Percentiles rank a stretch among this genome's conserved stretches.
Conservation (phyloP, 2,329 filamentous ascomycete genomes). For the Fusarium sacchari region DNA sequence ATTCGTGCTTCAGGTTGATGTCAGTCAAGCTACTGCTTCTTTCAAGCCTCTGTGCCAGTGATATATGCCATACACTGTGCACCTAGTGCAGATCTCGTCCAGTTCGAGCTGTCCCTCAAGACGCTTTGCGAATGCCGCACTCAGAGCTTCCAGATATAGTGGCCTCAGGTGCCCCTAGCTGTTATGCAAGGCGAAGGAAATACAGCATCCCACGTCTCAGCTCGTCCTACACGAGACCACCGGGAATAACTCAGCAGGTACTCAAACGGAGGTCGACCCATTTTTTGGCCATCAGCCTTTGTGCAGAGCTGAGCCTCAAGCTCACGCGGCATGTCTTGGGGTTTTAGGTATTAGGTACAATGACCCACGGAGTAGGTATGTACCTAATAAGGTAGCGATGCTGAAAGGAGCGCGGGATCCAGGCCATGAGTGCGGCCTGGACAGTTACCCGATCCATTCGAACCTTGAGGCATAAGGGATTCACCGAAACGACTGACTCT, state of each 20-base stretch:
- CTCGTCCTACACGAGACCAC: neutral
- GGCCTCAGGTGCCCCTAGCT: conserved; percentile 16
- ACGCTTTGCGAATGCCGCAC: neutral
- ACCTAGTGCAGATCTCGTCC: neutral
- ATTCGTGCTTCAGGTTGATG: conserved; percentile 25
- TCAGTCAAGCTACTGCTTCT: conserved; percentile 7
- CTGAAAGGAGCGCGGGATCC: neutral
- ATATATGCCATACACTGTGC: neutral
- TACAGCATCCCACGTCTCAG: conserved; percentile 12
- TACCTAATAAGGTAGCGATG: neutral
- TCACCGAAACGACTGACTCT: neutral
- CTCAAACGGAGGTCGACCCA: neutral
- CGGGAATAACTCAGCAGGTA: conserved; percentile 18
- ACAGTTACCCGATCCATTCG: neutral
- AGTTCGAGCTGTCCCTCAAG: neutral
- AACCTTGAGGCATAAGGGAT: neutral
- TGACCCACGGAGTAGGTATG: no score
- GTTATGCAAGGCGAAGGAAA: conserved; percentile 12
- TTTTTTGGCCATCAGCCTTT: neutral
- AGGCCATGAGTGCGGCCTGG: neutral
- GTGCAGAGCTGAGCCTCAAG: conserved; percentile 20
- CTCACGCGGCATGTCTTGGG: conserved; percentile 7
- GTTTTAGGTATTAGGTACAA: neutral
- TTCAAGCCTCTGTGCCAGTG: neutral
- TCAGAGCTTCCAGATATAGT: neutral